Base-by-base conservation (phyloP, 2,329 filamentous ascomycete species). In the Rutstroemia sp. region DNA sequence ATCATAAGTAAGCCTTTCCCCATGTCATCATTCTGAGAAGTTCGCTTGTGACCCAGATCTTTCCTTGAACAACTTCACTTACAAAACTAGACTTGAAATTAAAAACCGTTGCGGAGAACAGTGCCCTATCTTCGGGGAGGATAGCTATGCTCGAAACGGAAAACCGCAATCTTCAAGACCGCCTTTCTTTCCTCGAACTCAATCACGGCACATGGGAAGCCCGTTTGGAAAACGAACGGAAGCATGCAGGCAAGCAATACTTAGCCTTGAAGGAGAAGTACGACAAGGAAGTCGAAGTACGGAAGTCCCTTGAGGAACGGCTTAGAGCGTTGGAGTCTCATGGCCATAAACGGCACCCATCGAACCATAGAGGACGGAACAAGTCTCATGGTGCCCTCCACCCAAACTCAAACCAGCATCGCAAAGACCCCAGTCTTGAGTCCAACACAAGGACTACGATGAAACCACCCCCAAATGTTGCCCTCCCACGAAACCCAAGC, bases 1-100 rank as follows among this genome's bases (percentile, higher is more conserved):
- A 61, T 67, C 8, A 67, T 73, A 64, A 74, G 76, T 61, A 67
- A 63, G 57, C 23, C 2, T 19, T 8, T 37, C 14, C n/a, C 30
- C 12, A 34, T 34, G 12, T 34, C 9, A 34, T 12, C 30, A 12
- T 34, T 34, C 12, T 12, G 30, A 34, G 30, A 4, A 14, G 12
- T 34, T 34, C 30, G 10, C 9, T 9, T 34, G 30, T 10, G 30
- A 5, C 30, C 30, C 12, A 34, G 10, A 34, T 34, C 30, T 12
- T 9, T 34, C 12, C 30, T 34, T 34, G 30, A 34, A 2, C 30
- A 34, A 5, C 14, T 12, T 14, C 34, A 19, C 38, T 38, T 37
- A 34, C 19, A 42, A 2, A 37, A 34, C 0, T n/a, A 65, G 63
- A 65, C 21, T 58, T 56, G 4, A 63, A 63, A 50, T 19, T 65